Evolutionary conservation across 2,329 filamentous ascomycete species (phyloP), one percentile per base, ranked within the genome.

Genomic region (Fusarium coffeatum): DNA sequence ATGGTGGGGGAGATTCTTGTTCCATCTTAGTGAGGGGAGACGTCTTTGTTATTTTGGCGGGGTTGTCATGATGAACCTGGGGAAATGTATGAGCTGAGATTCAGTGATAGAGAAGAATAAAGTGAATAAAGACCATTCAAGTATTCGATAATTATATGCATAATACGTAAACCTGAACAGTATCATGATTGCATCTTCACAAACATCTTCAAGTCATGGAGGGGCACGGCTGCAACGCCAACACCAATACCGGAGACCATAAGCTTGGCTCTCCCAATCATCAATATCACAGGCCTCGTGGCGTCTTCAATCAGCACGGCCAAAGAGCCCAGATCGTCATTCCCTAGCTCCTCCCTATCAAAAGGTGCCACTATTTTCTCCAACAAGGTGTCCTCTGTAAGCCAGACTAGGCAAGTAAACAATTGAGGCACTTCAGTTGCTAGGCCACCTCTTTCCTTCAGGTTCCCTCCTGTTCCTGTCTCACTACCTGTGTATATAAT

Each of bases 401-500:
- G 23, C 16, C 28, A 32, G 28, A 41, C 60, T 49, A 32, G n/a
- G n/a, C n/a, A n/a, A 47, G 25, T 51, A 23, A 23, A 40, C 23
- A 25, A 51, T 20, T 27, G 23, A 51, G 10, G 48, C 32, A 37
- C 9, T 37, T n/a, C 34, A n/a, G 34, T 37, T 37, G 34, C 34
- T 37, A 37, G 34, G 34, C 34, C 47, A 49, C 27, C 28, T 48
- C 13, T 30, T 49, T 22, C 34, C 34, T 37, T 7, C 34, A 37
- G 13, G 46, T 22, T 23, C 46, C 46, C 20, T 49, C 28, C 34
- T 37, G 20, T 42, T 42, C 25, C 6, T n/a, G 43, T 41, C 43
- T 49, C 59, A 46, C 37, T 30, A 46, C 15, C 20, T 42, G 53
- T 67, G 43, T 71, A 71, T 71, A 71, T 71, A 71, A 71, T 46